Conservation (phyloP, 139 green algal genomes). For the Chlamydomonas sp. region DNA sequence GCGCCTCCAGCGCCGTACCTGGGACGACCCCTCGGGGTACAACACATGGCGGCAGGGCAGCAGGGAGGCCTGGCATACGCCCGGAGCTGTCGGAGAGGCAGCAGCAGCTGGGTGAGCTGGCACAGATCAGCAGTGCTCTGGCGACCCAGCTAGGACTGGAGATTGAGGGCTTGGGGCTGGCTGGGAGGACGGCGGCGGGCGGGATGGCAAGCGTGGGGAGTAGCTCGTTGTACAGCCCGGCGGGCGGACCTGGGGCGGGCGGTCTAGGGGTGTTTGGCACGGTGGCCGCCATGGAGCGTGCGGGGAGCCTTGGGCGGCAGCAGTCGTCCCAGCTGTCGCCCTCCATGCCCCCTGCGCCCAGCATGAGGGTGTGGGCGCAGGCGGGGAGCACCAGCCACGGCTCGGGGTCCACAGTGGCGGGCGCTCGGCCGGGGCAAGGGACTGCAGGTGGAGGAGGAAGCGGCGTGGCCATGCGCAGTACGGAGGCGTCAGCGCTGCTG, state of each 20-base stretch:
- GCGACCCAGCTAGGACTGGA: conserved; percentile 3
- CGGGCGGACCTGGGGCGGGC: too few species aligned
- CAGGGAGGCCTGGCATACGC: too few species aligned
- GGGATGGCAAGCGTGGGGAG: neutral
- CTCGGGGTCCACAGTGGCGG: too few species aligned
- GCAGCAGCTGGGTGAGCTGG: conserved; percentile 32
- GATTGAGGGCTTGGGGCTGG: neutral
- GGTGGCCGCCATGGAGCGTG: too few species aligned
- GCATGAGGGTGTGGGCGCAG: neutral
- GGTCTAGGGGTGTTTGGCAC: too few species aligned
- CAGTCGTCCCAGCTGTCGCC: neutral
- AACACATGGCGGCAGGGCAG: too few species aligned
- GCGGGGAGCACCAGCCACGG: too few species aligned
- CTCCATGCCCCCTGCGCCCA: neutral
- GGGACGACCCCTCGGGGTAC: too few species aligned
- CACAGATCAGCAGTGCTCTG: conserved; percentile 9
- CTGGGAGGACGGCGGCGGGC: neutral
- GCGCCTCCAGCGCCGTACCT: neutral
- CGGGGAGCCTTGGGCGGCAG: neutral
- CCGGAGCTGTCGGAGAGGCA: neutral
- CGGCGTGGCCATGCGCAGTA: neutral
- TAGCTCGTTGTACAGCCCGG: neutral
- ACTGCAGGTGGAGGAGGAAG: neutral
- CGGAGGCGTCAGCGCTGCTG: conserved; percentile 2
- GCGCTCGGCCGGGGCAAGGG: neutral